Conservation (phyloP, 805 yeast genomes). For the Cyberlindnera galapagoensis region DNA sequence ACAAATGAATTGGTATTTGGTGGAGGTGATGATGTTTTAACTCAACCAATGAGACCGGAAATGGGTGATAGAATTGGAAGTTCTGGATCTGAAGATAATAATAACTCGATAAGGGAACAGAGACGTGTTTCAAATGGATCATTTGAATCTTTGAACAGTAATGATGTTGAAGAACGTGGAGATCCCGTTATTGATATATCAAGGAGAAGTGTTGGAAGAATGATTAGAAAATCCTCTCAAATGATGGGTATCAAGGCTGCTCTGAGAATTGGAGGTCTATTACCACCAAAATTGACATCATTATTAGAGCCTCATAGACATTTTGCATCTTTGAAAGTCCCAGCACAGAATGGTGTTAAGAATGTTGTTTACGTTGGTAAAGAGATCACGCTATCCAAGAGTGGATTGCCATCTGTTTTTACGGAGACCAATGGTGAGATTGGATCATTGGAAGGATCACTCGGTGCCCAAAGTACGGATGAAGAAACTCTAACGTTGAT, state of each 20-base stretch:
- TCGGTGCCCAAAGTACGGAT: constrained; percentile 20
- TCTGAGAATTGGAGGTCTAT: constrained; percentile 79
- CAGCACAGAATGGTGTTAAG: constrained; percentile 39
- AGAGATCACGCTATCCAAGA: constrained; percentile 19
- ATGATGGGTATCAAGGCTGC: constrained; percentile 76
- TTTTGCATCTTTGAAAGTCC: constrained; percentile 81
- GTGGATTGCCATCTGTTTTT: constrained; percentile 21
- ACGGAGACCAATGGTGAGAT: constrained; percentile 9
- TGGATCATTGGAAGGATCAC: constrained; percentile 3
- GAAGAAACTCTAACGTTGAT: constrained; percentile 26
- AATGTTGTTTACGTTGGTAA: constrained; percentile 44
- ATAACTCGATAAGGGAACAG: neutral
- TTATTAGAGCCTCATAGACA: constrained; percentile 86
- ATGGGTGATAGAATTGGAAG: neutral
- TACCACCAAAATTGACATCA: constrained; percentile 75
- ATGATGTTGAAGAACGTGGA: constrained; percentile 13
- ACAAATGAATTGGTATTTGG: no score
- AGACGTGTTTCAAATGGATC: constrained; percentile 23
- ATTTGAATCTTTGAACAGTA: constrained; percentile 20
- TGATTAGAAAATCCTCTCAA: constrained; percentile 74
- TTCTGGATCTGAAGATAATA: neutral
- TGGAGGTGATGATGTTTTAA: constrained; percentile 7
- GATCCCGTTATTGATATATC: constrained; percentile 71
- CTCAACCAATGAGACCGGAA: no score
- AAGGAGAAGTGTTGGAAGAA: constrained; percentile 65